phyloP scores from a whole-genome alignment of 495 filamentous ascomycete species.

The Podospora tetraspora region DNA sequence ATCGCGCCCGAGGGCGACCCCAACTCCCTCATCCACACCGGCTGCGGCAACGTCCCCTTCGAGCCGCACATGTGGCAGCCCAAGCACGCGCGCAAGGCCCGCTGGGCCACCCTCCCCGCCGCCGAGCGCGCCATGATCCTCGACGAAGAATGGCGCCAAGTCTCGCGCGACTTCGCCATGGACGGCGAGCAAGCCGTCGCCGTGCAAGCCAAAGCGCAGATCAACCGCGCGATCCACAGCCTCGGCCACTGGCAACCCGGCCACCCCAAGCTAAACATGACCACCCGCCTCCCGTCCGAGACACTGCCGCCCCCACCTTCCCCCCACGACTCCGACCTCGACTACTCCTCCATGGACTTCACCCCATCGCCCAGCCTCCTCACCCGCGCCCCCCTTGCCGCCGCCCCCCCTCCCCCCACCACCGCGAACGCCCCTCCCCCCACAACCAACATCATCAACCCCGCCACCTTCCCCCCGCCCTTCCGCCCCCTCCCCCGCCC shows the following conservation, averaged over 20 bases:
- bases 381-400: too few relatives aligned
- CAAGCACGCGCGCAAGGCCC: constrained; percentile 31
- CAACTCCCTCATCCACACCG: constrained; percentile 7
- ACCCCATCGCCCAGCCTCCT: neutral
- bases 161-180: neutral
- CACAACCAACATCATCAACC: neutral
- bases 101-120: constrained; percentile 25
- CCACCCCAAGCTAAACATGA: neutral
- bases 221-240: neutral
- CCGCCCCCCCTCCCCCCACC: too few relatives aligned
- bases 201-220: neutral
- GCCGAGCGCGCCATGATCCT: constrained; percentile 27
- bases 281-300: neutral
- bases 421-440: neutral
- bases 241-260: neutral
- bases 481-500: neutral
- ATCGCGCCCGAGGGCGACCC: constrained; percentile 4
- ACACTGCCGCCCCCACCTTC: neutral
- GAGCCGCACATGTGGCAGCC: constrained; percentile 29
- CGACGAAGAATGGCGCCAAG: constrained; percentile 17
- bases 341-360: neutral
- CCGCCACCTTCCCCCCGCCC: too few relatives aligned
- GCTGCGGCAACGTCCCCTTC: constrained; percentile 33
- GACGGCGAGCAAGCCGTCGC: neutral
- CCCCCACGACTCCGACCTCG: neutral